A percentile compares a stretch with the other conserved stretches of the same genome.
These are phyloP conservation scores for Colletotrichum karsti DNA, from an alignment of 2,329 filamentous ascomycete genomes.

Conservation along the genomic window DNA sequence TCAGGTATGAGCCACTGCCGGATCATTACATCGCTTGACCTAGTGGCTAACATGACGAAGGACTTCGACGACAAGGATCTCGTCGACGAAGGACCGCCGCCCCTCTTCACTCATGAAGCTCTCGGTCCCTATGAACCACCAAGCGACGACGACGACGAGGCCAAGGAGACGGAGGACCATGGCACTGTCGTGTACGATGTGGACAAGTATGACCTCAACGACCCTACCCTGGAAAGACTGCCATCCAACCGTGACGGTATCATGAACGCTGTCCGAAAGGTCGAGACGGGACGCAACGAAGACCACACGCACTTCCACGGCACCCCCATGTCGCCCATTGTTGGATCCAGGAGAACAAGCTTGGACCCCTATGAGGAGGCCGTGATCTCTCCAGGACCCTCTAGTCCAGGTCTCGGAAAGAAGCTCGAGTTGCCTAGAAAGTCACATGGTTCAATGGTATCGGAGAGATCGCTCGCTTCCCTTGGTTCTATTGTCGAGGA, in stretches of 20 bases:
- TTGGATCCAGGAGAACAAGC: conserved; percentile 42
- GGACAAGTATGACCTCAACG: conserved; percentile 48
- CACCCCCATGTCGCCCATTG: conserved; percentile 44
- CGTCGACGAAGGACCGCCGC: conserved; percentile 37
- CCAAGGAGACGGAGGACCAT: conserved; percentile 1
- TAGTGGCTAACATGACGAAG: background rate
- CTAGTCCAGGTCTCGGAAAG: conserved; percentile 42
- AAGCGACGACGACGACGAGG: conserved; percentile 38
- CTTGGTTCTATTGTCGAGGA: conserved; percentile 57
- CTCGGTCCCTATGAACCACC: conserved; percentile 50
- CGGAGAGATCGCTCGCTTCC: conserved; percentile 48
- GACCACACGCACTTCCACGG: conserved; percentile 47
- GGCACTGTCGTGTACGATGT: conserved; percentile 31
- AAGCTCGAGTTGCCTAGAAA: conserved; percentile 38
- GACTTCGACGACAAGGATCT: conserved; percentile 26
- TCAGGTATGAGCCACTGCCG: background rate
- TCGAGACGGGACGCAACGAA: conserved; percentile 53
- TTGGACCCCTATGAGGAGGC: conserved; percentile 47
- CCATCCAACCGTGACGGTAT: conserved; percentile 55
- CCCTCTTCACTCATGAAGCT: conserved; percentile 58
- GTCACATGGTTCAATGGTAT: conserved; percentile 34
- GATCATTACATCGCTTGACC: too few relatives aligned
- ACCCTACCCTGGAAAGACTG: conserved; percentile 58
- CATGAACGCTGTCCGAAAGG: conserved; percentile 53
- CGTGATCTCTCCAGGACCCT: conserved; percentile 41